phyloP scores from a whole-genome alignment of 1,284 basidiomycete genomes.

The Psilocybe mexicana region DNA sequence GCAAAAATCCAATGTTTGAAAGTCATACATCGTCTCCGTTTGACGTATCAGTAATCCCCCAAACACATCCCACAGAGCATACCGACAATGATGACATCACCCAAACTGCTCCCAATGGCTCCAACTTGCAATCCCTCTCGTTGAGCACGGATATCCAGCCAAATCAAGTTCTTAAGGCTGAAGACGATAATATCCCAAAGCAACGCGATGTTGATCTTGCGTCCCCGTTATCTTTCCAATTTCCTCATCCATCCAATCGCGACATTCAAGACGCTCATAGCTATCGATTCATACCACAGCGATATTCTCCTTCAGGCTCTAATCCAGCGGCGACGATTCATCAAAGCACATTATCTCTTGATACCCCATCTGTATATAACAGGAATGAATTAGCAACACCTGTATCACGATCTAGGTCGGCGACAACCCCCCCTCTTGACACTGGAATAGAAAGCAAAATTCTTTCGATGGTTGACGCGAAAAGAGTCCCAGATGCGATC shows the following conservation, averaged over 20 bases:
- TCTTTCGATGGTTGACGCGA: constrained; percentile 3
- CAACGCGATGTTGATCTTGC: constrained; percentile 35
- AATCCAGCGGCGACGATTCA: constrained; percentile 31
- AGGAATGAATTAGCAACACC: constrained; percentile 37
- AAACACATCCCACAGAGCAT: not conserved
- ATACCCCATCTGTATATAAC: constrained; percentile 41
- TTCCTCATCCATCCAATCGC: constrained; percentile 32
- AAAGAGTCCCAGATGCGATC: constrained; percentile 7
- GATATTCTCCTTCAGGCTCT: constrained; percentile 24
- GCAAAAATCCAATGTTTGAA: not conserved
- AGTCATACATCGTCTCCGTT: not conserved
- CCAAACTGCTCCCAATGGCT: not conserved
- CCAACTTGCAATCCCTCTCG: not conserved
- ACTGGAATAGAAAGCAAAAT: constrained; percentile 7
- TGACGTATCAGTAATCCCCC: not conserved
- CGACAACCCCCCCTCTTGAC: constrained; percentile 44
- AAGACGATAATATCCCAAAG: not conserved
- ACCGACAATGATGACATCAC: not conserved
- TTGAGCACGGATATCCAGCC: not conserved
- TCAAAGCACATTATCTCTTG: constrained; percentile 55
- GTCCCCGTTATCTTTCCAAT: constrained; percentile 43
- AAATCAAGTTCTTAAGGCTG: not conserved
- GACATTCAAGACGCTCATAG: constrained; percentile 16
- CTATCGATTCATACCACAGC: constrained; percentile 5
- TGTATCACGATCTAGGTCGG: constrained; percentile 50